A percentile compares a stretch with the other conserved stretches of the same genome.
Evolutionary conservation across 2,329 filamentous ascomycete genomes (phyloP).

Genomic region (Aspergillus sp.): DNA sequence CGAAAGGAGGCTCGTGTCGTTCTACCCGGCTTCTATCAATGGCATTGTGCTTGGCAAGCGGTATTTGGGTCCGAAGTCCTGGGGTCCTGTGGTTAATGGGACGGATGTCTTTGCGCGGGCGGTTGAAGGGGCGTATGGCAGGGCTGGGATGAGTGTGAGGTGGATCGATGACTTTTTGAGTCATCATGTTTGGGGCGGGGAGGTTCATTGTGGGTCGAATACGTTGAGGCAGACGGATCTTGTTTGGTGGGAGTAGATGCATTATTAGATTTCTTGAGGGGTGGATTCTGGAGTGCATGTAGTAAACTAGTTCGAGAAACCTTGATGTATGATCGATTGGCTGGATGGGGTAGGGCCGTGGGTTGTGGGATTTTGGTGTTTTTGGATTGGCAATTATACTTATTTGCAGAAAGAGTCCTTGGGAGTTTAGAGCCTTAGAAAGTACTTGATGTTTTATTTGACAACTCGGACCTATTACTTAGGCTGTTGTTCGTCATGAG

Average conservation of each 20-base stretch:
- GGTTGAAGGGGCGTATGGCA: conserved; percentile 18
- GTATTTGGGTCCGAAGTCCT: conserved; percentile 24
- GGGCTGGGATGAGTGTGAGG: conserved; percentile 19
- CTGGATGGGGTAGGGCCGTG: too few relatives aligned
- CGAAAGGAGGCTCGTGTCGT: not conserved
- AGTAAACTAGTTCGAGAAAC: too few relatives aligned
- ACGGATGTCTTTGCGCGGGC: conserved; percentile 24
- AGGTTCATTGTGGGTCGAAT: conserved; percentile 31
- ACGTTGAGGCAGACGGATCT: conserved; percentile 18
- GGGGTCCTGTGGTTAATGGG: conserved; percentile 25
- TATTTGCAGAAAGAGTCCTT: too few relatives aligned
- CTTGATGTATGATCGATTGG: too few relatives aligned
- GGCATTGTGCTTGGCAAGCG: conserved; percentile 22
- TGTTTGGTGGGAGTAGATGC: conserved; percentile 12
- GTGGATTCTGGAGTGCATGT: too few relatives aligned
- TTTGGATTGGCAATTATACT: too few relatives aligned
- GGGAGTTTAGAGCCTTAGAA: too few relatives aligned
- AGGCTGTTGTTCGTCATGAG: too few relatives aligned
- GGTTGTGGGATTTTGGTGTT: too few relatives aligned
- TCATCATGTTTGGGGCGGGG: conserved; percentile 27
- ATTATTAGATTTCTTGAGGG: not conserved
- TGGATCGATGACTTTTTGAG: conserved; percentile 28
- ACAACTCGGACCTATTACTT: too few relatives aligned
- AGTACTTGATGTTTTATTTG: too few relatives aligned
- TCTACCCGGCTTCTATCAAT: conserved; percentile 14